phyloP scores from a whole-genome alignment of 805 yeast genomes.

The Kodamaea nitidulidarum region DNA sequence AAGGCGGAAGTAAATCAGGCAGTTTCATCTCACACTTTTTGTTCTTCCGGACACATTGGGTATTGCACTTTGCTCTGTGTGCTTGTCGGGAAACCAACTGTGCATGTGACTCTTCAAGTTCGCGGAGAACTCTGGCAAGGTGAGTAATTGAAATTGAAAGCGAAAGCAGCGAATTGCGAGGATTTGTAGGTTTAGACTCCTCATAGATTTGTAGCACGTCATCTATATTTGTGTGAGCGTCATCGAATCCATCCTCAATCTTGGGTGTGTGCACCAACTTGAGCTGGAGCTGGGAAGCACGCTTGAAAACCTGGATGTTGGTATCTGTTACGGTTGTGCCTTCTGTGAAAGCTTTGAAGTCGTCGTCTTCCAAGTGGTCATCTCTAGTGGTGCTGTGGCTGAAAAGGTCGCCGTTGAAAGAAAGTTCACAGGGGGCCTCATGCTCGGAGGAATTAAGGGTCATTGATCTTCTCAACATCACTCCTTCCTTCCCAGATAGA shows the following conservation, averaged over 20 bases:
- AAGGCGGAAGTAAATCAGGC: no score
- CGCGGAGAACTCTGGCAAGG: conserved; percentile 3
- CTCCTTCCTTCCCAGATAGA: no score
- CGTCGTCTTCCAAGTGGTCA: conserved; percentile 8
- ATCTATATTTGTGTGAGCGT: background rate
- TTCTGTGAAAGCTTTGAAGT: conserved; percentile 9
- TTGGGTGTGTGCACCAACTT: conserved; percentile 2
- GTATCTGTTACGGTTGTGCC: conserved; percentile 13
- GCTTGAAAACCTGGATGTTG: conserved; percentile 14
- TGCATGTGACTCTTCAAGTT: conserved; percentile 5
- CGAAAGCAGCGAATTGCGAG: background rate
- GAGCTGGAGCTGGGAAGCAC: conserved; percentile 7
- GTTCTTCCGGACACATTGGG: background rate
- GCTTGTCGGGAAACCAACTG: background rate
- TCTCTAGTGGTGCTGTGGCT: conserved; percentile 17
- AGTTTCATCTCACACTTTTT: background rate
- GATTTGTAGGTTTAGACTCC: background rate
- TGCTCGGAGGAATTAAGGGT: no score
- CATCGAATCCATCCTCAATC: background rate
- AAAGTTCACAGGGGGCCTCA: background rate
- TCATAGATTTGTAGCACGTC: conserved; percentile 6
- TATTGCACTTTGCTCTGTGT: background rate
- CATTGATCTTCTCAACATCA: no score
- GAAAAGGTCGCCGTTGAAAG: conserved; percentile 2
- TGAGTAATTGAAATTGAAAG: conserved; percentile 6